phyloP scores from a whole-genome alignment of 75 land plant genomes.

The Picea glauca region DNA sequence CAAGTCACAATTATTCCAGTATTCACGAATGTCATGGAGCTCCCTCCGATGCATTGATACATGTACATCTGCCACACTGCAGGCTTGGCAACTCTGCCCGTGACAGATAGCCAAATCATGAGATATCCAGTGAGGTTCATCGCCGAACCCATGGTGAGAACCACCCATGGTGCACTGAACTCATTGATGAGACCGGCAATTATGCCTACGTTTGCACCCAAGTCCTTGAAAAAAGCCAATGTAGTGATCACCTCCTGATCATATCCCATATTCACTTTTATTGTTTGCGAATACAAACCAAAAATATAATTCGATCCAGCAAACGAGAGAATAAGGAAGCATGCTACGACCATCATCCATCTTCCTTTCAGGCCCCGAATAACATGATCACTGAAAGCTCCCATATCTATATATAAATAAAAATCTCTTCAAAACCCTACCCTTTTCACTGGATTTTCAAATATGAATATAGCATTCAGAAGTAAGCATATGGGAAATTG shows the following conservation, averaged over 20 bases:
- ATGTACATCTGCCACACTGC: conserved; percentile 38
- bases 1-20: conserved; percentile 33
- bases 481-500: too few species aligned
- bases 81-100: conserved; percentile 17
- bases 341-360: conserved; percentile 38
- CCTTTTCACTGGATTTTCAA: too few species aligned
- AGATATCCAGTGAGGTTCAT: conserved; percentile 21
- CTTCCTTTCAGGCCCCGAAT: conserved; percentile 10
- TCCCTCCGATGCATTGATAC: conserved; percentile 28
- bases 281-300: conserved; percentile 32
- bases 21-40: conserved; percentile 31
- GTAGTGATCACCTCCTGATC: conserved; percentile 25
- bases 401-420: too few species aligned
- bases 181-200: conserved; percentile 27
- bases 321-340: conserved; percentile 24
- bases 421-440: too few species aligned
- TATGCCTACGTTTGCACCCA: conserved; percentile 38
- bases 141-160: conserved; percentile 26
- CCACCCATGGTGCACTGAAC: conserved; percentile 27
- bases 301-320: conserved; percentile 35
- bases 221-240: conserved; percentile 31
- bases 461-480: too few species aligned
- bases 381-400: background rate
- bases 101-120: conserved; percentile 45
- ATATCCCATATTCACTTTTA: conserved; percentile 23